Base-by-base conservation (phyloP, 768 basidiomycete genomes). In the Cubamyces lactineus region DNA sequence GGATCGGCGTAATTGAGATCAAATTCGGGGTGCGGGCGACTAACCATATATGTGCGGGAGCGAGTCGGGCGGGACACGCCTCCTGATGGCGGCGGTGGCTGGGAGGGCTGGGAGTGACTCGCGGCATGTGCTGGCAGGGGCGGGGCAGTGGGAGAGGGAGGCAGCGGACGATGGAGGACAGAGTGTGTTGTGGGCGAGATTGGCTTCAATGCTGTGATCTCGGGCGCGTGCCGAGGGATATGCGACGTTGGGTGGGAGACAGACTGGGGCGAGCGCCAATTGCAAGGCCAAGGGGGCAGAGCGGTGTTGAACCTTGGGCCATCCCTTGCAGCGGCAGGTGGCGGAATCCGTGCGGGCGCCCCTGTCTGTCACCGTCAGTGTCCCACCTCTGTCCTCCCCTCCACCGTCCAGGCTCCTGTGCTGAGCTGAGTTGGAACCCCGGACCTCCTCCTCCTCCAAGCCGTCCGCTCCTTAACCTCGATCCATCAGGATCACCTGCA, bases 401-500 rank as follows among this genome's bases (percentile, higher is more conserved):
- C 42, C 42, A n/a, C 34, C 34, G 42, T 43, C 42, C 42, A 21
- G 19, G 21, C 43, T 47, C 49, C 26, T 21, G 51, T 58, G 64
- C 50, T 42, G 57, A 67, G 57, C 58, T 66, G 51, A 62, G 62
- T 60, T 63, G 57, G 56, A 49, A 55, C 59, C 66, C 43, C 61
- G 57, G 28, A 61, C 57, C 40, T 55, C 61, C 56, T 55, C 61
- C 59, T 57, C 62, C 56, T 62, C 52, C 53, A 56, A 51, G 41
- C 50, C 53, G 50, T 61, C 42, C 58, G 51, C 65, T 66, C 65
- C 66, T 66, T 64, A 47, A 50, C 52, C 66, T 57, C 60, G 57
- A 63, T 56, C 64, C 64, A 63, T 56, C 63, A 64, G 60, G 57
- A 63, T 63, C 65, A 46, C 49, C 59, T 61, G 47, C 59, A 26